Conservation (phyloP, 2,329 filamentous ascomycete species). For the Scolecobasidium constrictum region DNA sequence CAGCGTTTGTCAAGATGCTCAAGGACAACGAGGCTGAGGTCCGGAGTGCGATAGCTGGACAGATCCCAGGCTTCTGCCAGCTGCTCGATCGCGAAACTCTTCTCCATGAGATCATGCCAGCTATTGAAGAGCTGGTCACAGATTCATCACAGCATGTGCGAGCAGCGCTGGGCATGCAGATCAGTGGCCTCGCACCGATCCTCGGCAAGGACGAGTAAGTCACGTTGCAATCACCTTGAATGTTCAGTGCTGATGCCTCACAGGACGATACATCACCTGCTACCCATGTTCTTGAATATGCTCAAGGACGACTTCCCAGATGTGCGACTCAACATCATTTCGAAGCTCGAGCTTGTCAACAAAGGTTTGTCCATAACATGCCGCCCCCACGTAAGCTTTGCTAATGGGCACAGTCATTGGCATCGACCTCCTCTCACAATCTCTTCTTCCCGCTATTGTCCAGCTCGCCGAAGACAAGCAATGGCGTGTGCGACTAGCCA, state of each 20-base stretch:
- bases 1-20: constrained; percentile 91
- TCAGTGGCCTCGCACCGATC: constrained; percentile 91
- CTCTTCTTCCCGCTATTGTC: constrained; percentile 90
- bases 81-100: constrained; percentile 80
- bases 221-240: no score
- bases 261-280: constrained; percentile 88
- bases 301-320: constrained; percentile 99
- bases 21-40: constrained; percentile 98
- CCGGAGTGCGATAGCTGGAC: constrained; percentile 88
- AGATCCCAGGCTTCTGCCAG: constrained; percentile 91
- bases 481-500: constrained; percentile 94
- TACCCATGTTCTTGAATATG: constrained; percentile 99
- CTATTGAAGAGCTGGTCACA: constrained; percentile 89
- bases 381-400: no score
- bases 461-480: constrained; percentile 98
- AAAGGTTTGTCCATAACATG: constrained; percentile 57
- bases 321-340: constrained; percentile 96
- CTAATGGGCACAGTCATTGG: constrained; percentile 70
- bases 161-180: constrained; percentile 88
- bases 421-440: constrained; percentile 93
- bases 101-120: constrained; percentile 92
- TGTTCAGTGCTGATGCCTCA: no score
- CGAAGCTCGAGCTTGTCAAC: constrained; percentile 97
- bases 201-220: constrained; percentile 93
- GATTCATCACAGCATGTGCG: constrained; percentile 96